A percentile compares a stretch with the other conserved stretches of the same genome.
These are phyloP conservation scores for Gyromitra esculenta DNA, from an alignment of 2,329 filamentous ascomycete genomes.

Conservation along the genomic window DNA sequence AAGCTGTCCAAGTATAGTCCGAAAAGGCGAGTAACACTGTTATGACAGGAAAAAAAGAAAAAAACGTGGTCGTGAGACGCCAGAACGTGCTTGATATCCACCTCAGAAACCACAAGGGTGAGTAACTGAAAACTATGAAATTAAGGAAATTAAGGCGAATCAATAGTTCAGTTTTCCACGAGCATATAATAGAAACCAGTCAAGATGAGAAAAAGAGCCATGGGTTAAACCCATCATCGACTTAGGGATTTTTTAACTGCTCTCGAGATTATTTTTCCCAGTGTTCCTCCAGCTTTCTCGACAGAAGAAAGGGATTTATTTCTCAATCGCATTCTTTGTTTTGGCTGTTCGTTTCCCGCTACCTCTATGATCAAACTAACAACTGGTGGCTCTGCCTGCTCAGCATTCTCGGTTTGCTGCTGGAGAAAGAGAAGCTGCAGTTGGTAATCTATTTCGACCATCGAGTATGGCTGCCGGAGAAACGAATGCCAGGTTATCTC, in stretches of 20 bases:
- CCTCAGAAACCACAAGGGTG: too few species aligned
- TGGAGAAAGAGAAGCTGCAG: slow-evolving; percentile 40
- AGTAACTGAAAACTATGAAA: too few species aligned
- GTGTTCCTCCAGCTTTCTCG: slow-evolving; percentile 26
- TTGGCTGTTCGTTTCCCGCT: slow-evolving; percentile 2
- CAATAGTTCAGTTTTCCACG: neutral
- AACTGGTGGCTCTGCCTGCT: neutral
- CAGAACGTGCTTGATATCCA: too few species aligned
- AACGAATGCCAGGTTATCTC: slow-evolving; percentile 39
- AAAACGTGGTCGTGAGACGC: neutral
- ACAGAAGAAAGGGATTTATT: slow-evolving; percentile 36
- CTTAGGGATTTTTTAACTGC: slow-evolving; percentile 41
- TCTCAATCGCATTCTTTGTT: slow-evolving; percentile 32
- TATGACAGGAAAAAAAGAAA: neutral
- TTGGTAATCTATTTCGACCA: slow-evolving; percentile 47
- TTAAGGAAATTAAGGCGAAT: slow-evolving; percentile 3
- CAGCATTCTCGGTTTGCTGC: slow-evolving; percentile 8
- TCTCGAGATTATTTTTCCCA: slow-evolving; percentile 40
- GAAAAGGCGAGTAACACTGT: too few species aligned
- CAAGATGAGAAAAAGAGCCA: neutral
- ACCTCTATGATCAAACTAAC: neutral
- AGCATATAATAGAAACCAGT: neutral
- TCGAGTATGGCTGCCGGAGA: slow-evolving; percentile 44
- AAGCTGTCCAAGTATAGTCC: too few species aligned
- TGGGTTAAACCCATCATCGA: neutral